These are phyloP conservation scores for Neckera pumila DNA, from an alignment of 225 moss, liverwort and hornwort species.

Conservation along the genomic window DNA sequence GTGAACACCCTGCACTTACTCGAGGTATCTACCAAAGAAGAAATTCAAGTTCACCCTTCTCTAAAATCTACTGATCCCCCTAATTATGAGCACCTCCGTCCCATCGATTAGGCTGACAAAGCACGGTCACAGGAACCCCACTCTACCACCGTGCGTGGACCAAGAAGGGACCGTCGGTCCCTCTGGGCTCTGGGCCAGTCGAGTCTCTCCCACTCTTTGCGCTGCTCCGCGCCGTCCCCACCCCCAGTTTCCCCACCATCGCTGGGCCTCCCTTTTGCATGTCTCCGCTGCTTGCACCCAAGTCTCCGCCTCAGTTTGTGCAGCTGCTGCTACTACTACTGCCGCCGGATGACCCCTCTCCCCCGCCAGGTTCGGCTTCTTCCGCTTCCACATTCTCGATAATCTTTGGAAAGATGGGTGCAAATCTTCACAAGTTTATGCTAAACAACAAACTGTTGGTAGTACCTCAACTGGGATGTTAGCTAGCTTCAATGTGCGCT, in stretches of 20 bases:
- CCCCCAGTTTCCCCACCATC: neutral
- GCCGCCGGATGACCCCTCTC: neutral
- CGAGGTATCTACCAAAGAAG: neutral
- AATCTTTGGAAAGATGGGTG: neutral
- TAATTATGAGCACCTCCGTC: neutral
- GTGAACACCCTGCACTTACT: neutral
- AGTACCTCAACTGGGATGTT: neutral
- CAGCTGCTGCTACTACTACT: neutral
- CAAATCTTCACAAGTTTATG: too few species aligned
- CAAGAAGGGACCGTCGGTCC: too few species aligned
- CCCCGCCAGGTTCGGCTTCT: neutral
- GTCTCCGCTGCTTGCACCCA: neutral
- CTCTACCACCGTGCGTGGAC: neutral
- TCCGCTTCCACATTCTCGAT: neutral
- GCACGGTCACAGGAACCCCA: neutral
- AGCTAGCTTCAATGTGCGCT: neutral
- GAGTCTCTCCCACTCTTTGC: neutral
- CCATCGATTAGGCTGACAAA: neutral
- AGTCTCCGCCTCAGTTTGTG: neutral
- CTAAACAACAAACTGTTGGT: too few species aligned
- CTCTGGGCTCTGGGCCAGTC: neutral
- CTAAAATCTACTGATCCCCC: neutral
- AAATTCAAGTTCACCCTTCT: neutral
- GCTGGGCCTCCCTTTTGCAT: neutral
- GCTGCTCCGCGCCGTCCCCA: slow-evolving; percentile 9